Base-by-base conservation (phyloP, 352 stramenopile species). In the Phytophthora aleatoria region DNA sequence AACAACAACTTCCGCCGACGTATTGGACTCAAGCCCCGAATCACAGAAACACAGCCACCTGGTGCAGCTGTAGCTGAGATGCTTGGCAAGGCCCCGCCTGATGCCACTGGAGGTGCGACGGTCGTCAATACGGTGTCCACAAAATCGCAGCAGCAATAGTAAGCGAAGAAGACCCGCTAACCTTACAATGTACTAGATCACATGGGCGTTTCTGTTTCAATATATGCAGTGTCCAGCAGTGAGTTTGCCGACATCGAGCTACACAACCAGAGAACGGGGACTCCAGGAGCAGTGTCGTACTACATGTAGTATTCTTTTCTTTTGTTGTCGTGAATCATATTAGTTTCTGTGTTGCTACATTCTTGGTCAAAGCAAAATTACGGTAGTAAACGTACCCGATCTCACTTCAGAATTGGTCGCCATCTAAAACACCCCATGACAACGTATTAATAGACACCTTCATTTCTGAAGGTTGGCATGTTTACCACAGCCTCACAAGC, bases 1-100 rank as follows among this genome's bases (percentile, higher is more conserved):
- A 85, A 90, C 73, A 87, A 88, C 67, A 38, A 74, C 20, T 85
- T 92, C 61, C 83, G 83, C 30, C 68, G 69, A n/a, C 56, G 69
- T 31, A 68, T 92, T 1, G 81, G 81, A 1, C 69, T 92, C 4
- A 76, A 73, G 33, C 77, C 79, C 16, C 74, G 76, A 42, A 69
- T 87, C 31, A 60, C 54, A 2, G 44, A 69, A 9, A 60, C 69
- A 1, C 44, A 72, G 8, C 61, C 62, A 12, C 50, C 69, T 33
- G 56, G 51, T 50, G 53, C 57, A 2, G 48, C 24, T 39, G 71
- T 39, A 12, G 56, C 60, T 28, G 55, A 62, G 9, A 64, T 71
- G 53, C 47, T 71, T 11, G 56, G 55, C 36, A 68, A 57, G n/a
- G 15, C 31, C 31, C 43, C 33, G 9, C 36, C 26, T 24, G 62